Base-by-base conservation (phyloP, 176 grass and related monocot genomes). In the Saccharum officinarum region DNA sequence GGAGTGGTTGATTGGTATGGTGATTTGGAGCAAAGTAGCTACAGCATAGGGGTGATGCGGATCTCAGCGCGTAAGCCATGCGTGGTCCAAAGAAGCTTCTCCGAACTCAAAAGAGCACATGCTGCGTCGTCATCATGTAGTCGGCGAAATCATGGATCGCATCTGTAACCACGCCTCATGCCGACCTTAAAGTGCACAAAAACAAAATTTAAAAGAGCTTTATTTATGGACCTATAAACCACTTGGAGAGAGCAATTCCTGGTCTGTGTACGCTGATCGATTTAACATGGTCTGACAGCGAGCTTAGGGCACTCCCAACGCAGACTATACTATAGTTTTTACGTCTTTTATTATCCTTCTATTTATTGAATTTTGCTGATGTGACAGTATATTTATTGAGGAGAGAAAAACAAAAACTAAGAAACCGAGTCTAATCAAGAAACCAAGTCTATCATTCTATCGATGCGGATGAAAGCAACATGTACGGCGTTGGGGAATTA, bases 171-270 rank as follows among this genome's bases (percentile, higher is more conserved):
- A 37, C 36, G 4, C 55, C 60, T 30, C 76, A 28, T 65, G 71
- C 39, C 71, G 20, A 64, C 49, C 70, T 66, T 83, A 75, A 75
- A 75, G 40, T 50, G 26, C 25, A 34, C 71, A 64, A 49, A 75
- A 36, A 30, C 10, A 60, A 28, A 40, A 60, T 23, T 10, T 10
- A 60, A 60, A 60, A 59, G 20, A 3, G 54, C 20, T 59, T 31
- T 23, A 28, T 42, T 14, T 18, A 25, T 42, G 38, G 69, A 71
- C 40, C 69, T 38, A 34, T 13, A 71, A 42, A 71, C 20, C 38
- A 14, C 45, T 52, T 33, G 0, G 44, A 37, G 45, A 55, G 63
- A 57, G 10, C 14, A 39, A 12, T 28, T 38, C 40, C 3, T 82
- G 33, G 4, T 37, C n/a, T 61, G 9, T 46, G 25, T 73, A 45